Conservation (phyloP, 495 filamentous ascomycete species). For the Lasiosphaeriaceae sp. region DNA sequence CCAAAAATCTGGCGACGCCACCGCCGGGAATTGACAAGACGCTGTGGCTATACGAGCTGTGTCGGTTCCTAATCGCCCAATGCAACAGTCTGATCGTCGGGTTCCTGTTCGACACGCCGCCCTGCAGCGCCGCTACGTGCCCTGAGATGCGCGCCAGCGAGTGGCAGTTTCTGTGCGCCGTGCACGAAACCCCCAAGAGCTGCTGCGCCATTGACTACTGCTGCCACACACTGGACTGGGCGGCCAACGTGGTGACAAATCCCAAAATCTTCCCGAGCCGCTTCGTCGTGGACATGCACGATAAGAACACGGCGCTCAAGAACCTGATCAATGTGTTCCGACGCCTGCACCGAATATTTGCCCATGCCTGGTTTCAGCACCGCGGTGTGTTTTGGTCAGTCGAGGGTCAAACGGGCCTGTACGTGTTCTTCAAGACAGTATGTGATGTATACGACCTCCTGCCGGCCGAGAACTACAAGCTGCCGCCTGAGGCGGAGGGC, state of each 20-base stretch:
- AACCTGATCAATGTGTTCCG: slow-evolving; percentile 93
- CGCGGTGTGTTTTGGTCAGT: slow-evolving; percentile 92
- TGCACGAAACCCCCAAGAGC: slow-evolving; percentile 88
- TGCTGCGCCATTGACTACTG: slow-evolving; percentile 99
- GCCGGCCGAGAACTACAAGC: slow-evolving; percentile 89
- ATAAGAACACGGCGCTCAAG: slow-evolving; percentile 65
- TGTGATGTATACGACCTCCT: slow-evolving; percentile 87
- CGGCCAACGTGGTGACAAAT: slow-evolving; percentile 82
- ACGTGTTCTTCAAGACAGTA: slow-evolving; percentile 94
- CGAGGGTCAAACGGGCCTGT: slow-evolving; percentile 82
- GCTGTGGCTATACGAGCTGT: slow-evolving; percentile 96
- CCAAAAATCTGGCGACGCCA: slow-evolving; percentile 67
- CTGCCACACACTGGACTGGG: slow-evolving; percentile 97
- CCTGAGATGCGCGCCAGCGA: slow-evolving; percentile 97
- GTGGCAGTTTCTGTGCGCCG: slow-evolving; percentile 98
- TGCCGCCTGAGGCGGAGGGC: slow-evolving; percentile 90
- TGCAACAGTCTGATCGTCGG: slow-evolving; percentile 87
- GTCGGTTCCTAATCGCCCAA: slow-evolving; percentile 88
- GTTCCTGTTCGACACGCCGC: slow-evolving; percentile 83
- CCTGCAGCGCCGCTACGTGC: slow-evolving; percentile 82
- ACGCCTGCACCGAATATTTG: slow-evolving; percentile 91
- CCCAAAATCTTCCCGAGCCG: slow-evolving; percentile 89
- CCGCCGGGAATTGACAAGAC: slow-evolving; percentile 76
- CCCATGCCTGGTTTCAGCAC: slow-evolving; percentile 98
- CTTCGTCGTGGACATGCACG: slow-evolving; percentile 61